These are phyloP conservation scores for Alternaria ventricosa DNA, from an alignment of 2,329 filamentous ascomycete genomes.

Conservation along the genomic window DNA sequence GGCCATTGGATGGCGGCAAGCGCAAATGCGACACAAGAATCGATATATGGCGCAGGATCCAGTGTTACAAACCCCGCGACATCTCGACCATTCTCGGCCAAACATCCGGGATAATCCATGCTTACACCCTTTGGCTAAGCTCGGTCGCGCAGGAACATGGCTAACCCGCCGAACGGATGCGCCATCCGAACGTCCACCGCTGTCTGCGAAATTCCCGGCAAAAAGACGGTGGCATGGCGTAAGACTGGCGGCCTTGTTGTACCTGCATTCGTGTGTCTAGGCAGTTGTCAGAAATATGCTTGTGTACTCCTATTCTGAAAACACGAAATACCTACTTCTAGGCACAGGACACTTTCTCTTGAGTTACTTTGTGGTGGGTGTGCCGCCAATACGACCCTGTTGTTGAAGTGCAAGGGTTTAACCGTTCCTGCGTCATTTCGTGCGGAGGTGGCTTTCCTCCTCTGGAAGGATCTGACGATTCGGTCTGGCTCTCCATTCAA, in stretches of 20 bases:
- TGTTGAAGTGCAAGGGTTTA: neutral
- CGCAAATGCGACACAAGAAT: neutral
- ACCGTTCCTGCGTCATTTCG: conserved; percentile 14
- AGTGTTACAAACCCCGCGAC: conserved; percentile 22
- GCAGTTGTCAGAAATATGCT: neutral
- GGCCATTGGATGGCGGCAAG: conserved; percentile 6
- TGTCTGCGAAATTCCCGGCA: conserved; percentile 7
- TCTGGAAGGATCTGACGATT: conserved; percentile 19
- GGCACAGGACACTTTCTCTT: neutral
- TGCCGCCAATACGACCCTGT: neutral
- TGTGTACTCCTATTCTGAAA: neutral
- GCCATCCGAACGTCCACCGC: conserved; percentile 19
- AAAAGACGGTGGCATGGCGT: conserved; percentile 1
- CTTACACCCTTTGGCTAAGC: conserved; percentile 4
- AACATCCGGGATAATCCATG: conserved; percentile 22
- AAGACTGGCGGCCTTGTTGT: neutral
- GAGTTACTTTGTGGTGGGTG: neutral
- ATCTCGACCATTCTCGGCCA: conserved; percentile 29
- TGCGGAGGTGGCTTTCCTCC: conserved; percentile 6
- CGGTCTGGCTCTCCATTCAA: conserved; percentile 7
- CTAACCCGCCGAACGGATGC: conserved; percentile 19
- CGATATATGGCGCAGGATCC: conserved; percentile 10
- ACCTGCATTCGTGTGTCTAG: conserved; percentile 11
- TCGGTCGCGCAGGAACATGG: conserved; percentile 20
- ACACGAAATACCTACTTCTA: neutral